phyloP scores from a whole-genome alignment of 148 eudicot genomes.

The Salicornia ramosissima region DNA sequence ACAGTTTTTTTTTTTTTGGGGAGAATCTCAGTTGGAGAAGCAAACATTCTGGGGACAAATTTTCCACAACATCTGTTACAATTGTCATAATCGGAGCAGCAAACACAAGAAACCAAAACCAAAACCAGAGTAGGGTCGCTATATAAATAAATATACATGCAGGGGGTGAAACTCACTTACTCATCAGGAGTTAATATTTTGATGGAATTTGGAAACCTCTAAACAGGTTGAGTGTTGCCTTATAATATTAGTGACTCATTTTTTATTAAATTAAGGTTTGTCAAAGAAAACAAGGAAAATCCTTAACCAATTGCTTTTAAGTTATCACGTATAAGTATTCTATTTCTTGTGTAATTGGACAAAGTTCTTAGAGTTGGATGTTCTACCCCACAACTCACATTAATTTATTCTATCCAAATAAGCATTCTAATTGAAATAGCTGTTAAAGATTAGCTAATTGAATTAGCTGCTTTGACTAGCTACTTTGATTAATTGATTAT shows the following conservation, averaged over 20 bases:
- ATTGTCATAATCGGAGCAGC: conserved; percentile 26
- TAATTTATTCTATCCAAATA: no score
- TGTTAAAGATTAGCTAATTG: no score
- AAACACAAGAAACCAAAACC: conserved; percentile 31
- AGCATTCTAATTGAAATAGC: no score
- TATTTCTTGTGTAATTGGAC: conserved; percentile 30
- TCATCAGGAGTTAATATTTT: conserved; percentile 26
- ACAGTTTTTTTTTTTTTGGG: background rate
- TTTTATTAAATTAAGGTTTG: conserved; percentile 10
- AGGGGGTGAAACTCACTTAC: background rate
- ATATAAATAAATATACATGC: no score
- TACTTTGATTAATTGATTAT: no score
- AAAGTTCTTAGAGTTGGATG: conserved; percentile 15
- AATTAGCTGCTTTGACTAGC: no score
- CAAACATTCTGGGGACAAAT: conserved; percentile 26
- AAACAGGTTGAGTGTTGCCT: conserved; percentile 31
- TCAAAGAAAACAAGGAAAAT: conserved; percentile 11
- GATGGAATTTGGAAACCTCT: conserved; percentile 26
- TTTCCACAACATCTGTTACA: conserved; percentile 27
- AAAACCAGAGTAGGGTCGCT: conserved; percentile 36
- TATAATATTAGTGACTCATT: conserved; percentile 16
- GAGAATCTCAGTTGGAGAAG: conserved; percentile 27
- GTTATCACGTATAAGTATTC: conserved; percentile 27
- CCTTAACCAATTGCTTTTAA: conserved; percentile 30
- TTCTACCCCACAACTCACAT: conserved; percentile 18